Base-by-base conservation (phyloP, 768 basidiomycete species). In the Lactarius psammicola region DNA sequence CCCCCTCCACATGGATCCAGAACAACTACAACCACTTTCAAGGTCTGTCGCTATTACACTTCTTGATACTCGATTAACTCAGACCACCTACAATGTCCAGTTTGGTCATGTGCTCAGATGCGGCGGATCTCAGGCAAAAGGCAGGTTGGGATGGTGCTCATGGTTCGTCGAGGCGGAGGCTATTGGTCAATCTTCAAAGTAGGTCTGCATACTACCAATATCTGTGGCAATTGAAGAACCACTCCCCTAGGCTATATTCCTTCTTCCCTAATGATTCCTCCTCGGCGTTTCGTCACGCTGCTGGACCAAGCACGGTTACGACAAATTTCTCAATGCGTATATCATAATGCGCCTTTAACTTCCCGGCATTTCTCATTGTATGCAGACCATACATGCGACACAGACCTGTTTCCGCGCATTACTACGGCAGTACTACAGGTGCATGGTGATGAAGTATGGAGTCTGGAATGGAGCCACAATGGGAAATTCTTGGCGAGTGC, bases 371-470 rank as follows among this genome's bases (percentile, higher is more conserved):
- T 90, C 74, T 93, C 94, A n/a, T 78, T 99, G 57, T 93, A 94
- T 72, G 81, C 83, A 56, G 95, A 99, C 75, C 94, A 96, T 73
- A 78, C 84, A 60, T 97, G 95, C 77, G 84, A 87, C 67, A 84
- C 88, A 72, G 83, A 85, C 31, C 84, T 84, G 46, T 98, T 99
- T 78, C 97, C 97, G 8, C 84, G 85, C 54, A 80, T 89, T 30
- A 95, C 92, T 15, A 95, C 93, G 3, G 88, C 90, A 30, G 88
- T 95, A 59, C 79, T 98, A 65, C 84, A 87, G 54, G 92, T 88
- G 34, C 96, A 98, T 76, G 83, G 81, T 13, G 93, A 98, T 73
- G 94, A 99, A 75, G 95, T 99, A 51, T 98, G 96, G 95, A 87
- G 90, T 73, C 76, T 98, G 65, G 90, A 89, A 74, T 99, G 95